phyloP scores from a whole-genome alignment of 2,329 filamentous ascomycete species.

The Botrytis medusae region DNA sequence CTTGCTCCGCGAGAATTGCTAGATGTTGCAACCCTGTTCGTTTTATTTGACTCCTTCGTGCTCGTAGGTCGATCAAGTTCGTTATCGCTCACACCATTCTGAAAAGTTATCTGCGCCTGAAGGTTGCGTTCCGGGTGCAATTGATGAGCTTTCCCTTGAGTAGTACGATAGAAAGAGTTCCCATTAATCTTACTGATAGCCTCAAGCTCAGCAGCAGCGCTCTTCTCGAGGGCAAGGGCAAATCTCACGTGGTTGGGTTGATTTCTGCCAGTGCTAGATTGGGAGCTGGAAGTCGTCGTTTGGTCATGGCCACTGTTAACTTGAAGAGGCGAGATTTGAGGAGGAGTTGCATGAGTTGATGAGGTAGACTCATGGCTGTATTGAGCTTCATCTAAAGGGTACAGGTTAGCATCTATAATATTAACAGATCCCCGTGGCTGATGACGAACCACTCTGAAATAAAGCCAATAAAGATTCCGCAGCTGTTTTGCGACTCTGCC shows the following conservation, averaged over 20 bases:
- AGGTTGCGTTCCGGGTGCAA: not conserved
- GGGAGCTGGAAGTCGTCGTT: not conserved
- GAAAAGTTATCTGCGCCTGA: not conserved
- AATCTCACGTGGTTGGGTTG: not conserved
- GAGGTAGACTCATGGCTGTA: accelerated
- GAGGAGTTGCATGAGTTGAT: not conserved
- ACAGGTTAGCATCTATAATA: not conserved
- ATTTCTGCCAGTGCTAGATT: not conserved
- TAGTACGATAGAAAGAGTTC: not conserved
- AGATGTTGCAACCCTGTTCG: not conserved
- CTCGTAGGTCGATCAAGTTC: not conserved
- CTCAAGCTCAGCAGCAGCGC: not conserved
- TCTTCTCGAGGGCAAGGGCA: not conserved
- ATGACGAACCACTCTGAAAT: not conserved
- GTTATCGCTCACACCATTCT: not conserved
- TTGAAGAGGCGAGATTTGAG: not conserved
- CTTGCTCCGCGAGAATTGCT: not conserved
- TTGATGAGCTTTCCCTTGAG: not conserved
- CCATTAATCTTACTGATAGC: not conserved
- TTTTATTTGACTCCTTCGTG: not conserved
- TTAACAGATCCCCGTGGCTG: not conserved
- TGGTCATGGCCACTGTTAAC: not conserved
- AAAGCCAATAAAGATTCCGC: not conserved
- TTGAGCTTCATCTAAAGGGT: not conserved
- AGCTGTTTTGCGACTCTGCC: not conserved